Evolutionary conservation across 2,329 filamentous ascomycete genomes (phyloP), one percentile per base, ranked within the genome.

Genomic region (Calonectria crousiana): DNA sequence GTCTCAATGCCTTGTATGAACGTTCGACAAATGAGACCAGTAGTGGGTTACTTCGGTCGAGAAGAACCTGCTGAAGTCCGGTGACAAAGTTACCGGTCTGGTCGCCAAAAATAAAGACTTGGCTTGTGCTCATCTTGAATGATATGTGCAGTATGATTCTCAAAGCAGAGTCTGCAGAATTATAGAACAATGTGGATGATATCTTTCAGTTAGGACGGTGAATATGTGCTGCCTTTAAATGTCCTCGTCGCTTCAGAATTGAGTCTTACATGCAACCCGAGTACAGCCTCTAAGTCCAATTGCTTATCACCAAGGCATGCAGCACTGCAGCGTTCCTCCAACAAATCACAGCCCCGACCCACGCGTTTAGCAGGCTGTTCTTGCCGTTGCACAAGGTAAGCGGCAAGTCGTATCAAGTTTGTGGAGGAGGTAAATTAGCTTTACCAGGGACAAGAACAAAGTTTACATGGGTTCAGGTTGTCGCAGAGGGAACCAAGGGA

Each of bases 1-100:
- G 56, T 41, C 56, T 60, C 56, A 60, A 60, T 28, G 56, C 56
- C 56, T 60, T 60, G 56, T 60, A 60, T 60, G 56, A 60, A 3
- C 56, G 56, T 60, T 60, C 56, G 56, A 60, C 56, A 60, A 60
- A 60, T 60, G 56, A 60, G 56, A 60, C 56, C 4, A 60, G 56
- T 10, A 60, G 34, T 28, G 56, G 56, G 14, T 60, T 60, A 13
- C 56, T 60, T 41, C 56, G 34, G 56, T 60, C 56, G 1, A 60
- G 56, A 41, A 60, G 56, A 41, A 60, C 23, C 56, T 60, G 56
- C 34, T 60, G 56, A 41, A 60, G 56, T 16, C 56, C 56, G 34
- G 56, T 60, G 14, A 60, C 56, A 11, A 60, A 60, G 56, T 60
- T 41, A 41, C 34, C 56, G 13, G 56, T 60, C 56, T 60, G 56